These are phyloP conservation scores for Claviceps sp. DNA, from an alignment of 2,329 filamentous ascomycete genomes.

Conservation along the genomic window DNA sequence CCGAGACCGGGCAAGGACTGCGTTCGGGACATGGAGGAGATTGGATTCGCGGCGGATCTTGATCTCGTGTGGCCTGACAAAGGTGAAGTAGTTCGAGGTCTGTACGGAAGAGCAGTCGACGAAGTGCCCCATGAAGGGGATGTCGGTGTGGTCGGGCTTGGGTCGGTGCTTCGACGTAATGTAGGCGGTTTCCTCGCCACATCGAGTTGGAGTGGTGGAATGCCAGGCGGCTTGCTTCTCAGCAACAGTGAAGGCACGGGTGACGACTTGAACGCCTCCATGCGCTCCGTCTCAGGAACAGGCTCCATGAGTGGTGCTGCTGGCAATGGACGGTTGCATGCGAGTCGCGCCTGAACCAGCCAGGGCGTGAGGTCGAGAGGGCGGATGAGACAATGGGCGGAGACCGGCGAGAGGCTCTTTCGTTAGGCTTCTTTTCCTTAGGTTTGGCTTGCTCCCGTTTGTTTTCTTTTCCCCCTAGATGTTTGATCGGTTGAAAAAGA, in stretches of 20 bases:
- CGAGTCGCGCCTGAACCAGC: neutral
- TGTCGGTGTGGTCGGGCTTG: conserved; percentile 37
- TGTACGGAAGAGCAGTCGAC: conserved; percentile 37
- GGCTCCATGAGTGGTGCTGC: conserved; percentile 40
- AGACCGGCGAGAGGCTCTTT: neutral
- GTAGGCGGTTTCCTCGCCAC: conserved; percentile 36
- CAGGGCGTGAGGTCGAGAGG: neutral
- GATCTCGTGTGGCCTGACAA: conserved; percentile 44
- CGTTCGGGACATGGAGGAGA: conserved; percentile 46
- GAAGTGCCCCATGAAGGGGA: conserved; percentile 32
- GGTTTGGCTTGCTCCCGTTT: neutral
- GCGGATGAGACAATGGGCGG: neutral
- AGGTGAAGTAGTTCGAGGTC: conserved; percentile 49
- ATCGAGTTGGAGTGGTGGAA: conserved; percentile 28
- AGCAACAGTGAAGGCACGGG: conserved; percentile 39
- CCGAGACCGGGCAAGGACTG: conserved; percentile 52
- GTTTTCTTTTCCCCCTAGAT: neutral
- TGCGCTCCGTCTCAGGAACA: conserved; percentile 53
- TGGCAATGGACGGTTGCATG: conserved; percentile 1
- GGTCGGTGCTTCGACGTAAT: conserved; percentile 46
- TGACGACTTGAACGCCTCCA: conserved; percentile 50
- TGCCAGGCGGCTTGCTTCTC: conserved; percentile 20
- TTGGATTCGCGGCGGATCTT: conserved; percentile 40
- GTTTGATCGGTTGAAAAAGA: neutral
- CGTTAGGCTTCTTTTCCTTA: no score